Evolutionary conservation across 176 grass and related monocot species (phyloP).

Genomic region (Microstegium vimineum): DNA sequence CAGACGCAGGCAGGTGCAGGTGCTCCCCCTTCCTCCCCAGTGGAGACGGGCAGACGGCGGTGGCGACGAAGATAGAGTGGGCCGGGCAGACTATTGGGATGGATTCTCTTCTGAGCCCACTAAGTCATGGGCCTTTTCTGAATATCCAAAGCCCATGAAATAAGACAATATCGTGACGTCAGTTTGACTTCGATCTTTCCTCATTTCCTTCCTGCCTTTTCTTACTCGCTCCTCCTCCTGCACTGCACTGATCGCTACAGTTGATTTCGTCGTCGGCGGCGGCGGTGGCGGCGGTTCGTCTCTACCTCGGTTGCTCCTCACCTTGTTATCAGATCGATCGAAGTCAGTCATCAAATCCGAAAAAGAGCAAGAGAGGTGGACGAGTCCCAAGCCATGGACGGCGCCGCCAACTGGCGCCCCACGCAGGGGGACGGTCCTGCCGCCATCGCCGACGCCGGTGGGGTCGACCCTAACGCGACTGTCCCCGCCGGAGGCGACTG

Average conservation of each 20-base stretch:
- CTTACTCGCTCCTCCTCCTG: too few relatives aligned
- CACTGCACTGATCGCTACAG: too few relatives aligned
- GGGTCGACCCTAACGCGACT: slow-evolving; percentile 30
- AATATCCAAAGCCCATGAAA: neutral
- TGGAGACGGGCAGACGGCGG: neutral
- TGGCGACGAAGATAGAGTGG: neutral
- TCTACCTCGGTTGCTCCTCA: too few relatives aligned
- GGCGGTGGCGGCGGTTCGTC: too few relatives aligned
- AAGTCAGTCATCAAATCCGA: too few relatives aligned
- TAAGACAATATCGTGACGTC: too few relatives aligned
- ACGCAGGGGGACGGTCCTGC: neutral
- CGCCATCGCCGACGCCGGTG: neutral
- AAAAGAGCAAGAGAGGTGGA: too few relatives aligned
- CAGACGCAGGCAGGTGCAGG: too few relatives aligned
- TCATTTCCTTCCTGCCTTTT: too few relatives aligned
- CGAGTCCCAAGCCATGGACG: slow-evolving; percentile 20
- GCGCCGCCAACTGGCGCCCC: slow-evolving; percentile 16
- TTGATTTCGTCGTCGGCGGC: too few relatives aligned
- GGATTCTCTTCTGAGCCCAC: neutral
- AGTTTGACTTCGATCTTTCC: too few relatives aligned
- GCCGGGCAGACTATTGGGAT: neutral
- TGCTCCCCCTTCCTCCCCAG: neutral
- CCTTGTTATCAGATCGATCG: too few relatives aligned
- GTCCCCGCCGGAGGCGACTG: neutral
- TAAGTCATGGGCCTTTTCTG: neutral